Percentiles rank a stretch among this genome's conserved stretches.
Conservation (phyloP, 140 eudicot species). For the Erigeron philadelphicus region DNA sequence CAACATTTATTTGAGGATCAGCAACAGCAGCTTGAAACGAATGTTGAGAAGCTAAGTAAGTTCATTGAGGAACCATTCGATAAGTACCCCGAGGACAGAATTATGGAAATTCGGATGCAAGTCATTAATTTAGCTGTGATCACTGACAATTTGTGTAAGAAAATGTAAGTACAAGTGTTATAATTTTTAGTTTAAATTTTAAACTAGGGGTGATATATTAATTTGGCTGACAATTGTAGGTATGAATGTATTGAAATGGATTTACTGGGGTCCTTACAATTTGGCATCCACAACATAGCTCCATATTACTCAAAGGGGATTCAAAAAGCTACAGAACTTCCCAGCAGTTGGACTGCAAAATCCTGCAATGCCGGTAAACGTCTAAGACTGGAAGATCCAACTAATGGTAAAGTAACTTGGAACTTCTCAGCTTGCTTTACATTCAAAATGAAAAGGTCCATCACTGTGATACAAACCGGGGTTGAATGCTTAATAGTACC, state of each 20-base stretch:
- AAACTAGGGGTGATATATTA: slow-evolving; percentile 17
- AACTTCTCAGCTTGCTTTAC: slow-evolving; percentile 10
- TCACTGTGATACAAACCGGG: no score
- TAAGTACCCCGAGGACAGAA: slow-evolving; percentile 38
- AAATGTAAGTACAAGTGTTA: slow-evolving; percentile 58
- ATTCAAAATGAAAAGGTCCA: background rate
- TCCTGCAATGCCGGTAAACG: slow-evolving; percentile 26
- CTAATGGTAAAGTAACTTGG: slow-evolving; percentile 42
- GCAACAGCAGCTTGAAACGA: slow-evolving; percentile 88
- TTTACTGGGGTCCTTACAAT: slow-evolving; percentile 63
- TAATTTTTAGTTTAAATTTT: background rate
- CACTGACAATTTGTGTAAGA: slow-evolving; percentile 72
- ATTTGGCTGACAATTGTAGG: slow-evolving; percentile 39
- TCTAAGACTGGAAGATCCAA: slow-evolving; percentile 36
- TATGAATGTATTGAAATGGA: slow-evolving; percentile 81
- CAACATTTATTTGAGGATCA: slow-evolving; percentile 92
- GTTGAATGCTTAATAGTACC: no score
- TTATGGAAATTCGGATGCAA: slow-evolving; percentile 75
- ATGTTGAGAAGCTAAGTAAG: slow-evolving; percentile 74
- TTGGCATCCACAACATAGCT: slow-evolving; percentile 71
- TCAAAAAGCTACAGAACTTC: slow-evolving; percentile 70
- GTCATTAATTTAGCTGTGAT: slow-evolving; percentile 73
- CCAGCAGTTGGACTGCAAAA: slow-evolving; percentile 33
- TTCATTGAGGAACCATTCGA: slow-evolving; percentile 82
- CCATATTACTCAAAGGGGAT: slow-evolving; percentile 87